These are phyloP conservation scores for Saccharomyces mikatae DNA, from an alignment of 805 yeast genomes.

Conservation along the genomic window DNA sequence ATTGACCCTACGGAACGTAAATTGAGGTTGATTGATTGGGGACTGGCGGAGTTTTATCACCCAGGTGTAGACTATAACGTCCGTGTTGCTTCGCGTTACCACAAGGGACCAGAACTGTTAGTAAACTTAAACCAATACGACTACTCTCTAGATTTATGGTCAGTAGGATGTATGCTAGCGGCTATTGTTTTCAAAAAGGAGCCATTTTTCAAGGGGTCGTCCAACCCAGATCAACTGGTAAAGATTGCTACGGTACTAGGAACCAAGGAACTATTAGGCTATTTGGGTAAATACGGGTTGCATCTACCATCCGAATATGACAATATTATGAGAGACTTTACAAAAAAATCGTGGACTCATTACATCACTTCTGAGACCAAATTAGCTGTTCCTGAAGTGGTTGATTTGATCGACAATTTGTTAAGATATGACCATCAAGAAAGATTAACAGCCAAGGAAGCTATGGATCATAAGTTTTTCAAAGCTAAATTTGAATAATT, in stretches of 20 bases:
- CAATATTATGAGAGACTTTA: conserved; percentile 56
- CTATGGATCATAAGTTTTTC: conserved; percentile 52
- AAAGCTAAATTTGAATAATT: conserved; percentile 24
- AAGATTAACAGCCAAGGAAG: conserved; percentile 81
- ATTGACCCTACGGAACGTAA: conserved; percentile 69
- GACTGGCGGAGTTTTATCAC: conserved; percentile 89
- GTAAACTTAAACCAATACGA: conserved; percentile 84
- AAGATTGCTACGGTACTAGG: conserved; percentile 86
- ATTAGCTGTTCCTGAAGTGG: conserved; percentile 52
- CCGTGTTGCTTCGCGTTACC: conserved; percentile 86
- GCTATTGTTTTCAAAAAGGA: conserved; percentile 85
- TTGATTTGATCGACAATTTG: conserved; percentile 74
- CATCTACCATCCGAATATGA: conserved; percentile 73
- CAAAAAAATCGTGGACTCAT: conserved; percentile 58
- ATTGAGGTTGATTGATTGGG: conserved; percentile 88
- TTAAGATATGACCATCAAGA: conserved; percentile 83
- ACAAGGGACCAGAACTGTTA: conserved; percentile 86
- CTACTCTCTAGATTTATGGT: conserved; percentile 88
- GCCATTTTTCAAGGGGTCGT: conserved; percentile 86
- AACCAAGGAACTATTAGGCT: conserved; percentile 65
- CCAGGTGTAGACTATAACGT: conserved; percentile 85
- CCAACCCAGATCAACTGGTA: conserved; percentile 84
- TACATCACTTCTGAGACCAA: conserved; percentile 50
- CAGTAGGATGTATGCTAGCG: conserved; percentile 88
- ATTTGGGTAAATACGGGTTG: conserved; percentile 64